Evolutionary conservation across 139 green algal genomes (phyloP), one percentile per base, ranked within the genome.

Genomic region (Coccomyxa sp.): DNA sequence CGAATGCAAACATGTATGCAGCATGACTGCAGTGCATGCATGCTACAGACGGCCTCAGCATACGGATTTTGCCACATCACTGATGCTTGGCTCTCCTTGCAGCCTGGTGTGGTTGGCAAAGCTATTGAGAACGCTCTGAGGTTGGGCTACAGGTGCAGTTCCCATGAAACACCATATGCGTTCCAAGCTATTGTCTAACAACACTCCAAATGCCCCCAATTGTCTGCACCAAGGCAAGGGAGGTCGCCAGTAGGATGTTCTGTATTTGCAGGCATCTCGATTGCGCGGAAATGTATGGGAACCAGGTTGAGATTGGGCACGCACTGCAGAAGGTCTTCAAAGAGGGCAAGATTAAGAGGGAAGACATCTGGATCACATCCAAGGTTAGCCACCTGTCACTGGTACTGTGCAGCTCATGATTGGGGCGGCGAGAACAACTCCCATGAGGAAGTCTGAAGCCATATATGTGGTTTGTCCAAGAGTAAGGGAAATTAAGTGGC

Each of bases 61-160:
- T 60, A 32, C 58, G 66, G 60, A 81, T 28, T 38, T 32, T 14
- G 15, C 23, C 1, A 27, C 25, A 58, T 30, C n/a, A 15, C 57
- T 21, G 21, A 30, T 10, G 10, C 0, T 80, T 13, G 15, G 16
- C 28, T 25, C 0, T 13, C 9, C 60, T 27, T 23, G 12, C 30
- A 83, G 82, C 25, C 21, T 57, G 74, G 27, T 59, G 87, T 92
- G 83, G 91, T 93, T 18, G 76, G 81, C 0, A 79, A 84, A 13
- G 90, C 92, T 18, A 88, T 94, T n/a, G 45, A 88, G 13, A 80
- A 76, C 28, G 92, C 90, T 10, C 67, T 95, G 68, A 79, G 86
- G 13, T 77, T 76, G 12, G 92, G 92, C 59, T 95, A 95, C 86
- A 88, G 38, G 38, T 51, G 38, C 3, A 51, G 3, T 7, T 51